Percentiles rank a stretch among this genome's conserved stretches.
Conservation (phyloP, 163 green algal species). For the Chloromonas sp. region DNA sequence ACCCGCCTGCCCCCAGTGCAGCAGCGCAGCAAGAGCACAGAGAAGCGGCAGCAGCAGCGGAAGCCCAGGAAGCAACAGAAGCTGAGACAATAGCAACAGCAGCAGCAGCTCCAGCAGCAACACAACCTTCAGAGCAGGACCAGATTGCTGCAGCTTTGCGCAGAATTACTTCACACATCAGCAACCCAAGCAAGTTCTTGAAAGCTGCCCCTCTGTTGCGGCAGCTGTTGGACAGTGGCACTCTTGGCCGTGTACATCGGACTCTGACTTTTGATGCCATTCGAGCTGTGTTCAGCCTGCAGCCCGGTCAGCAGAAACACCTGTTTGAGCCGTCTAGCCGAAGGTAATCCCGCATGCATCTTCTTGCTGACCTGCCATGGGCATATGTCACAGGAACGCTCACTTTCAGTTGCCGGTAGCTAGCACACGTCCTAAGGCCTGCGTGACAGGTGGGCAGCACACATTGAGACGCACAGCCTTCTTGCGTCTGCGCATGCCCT, state of each 20-base stretch:
- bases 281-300: neutral
- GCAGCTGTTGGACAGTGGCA: conserved; percentile 44
- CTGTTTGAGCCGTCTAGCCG: conserved; percentile 5
- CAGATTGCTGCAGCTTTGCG: conserved; percentile 43
- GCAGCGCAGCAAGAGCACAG: neutral
- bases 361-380: neutral
- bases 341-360: neutral
- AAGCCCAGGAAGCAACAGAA: neutral
- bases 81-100: neutral
- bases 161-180: conserved; percentile 55
- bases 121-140: neutral
- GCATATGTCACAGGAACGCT: neutral
- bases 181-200: conserved; percentile 59
- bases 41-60: neutral
- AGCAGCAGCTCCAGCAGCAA: neutral
- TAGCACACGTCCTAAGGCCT: neutral
- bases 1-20: too few relatives aligned
- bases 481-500: neutral
- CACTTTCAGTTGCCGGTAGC: neutral
- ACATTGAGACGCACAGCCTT: neutral
- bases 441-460: too few relatives aligned
- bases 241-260: neutral
- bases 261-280: neutral
- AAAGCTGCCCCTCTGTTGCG: conserved; percentile 63
- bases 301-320: neutral